Percentiles rank a stretch among this genome's conserved stretches.
phyloP scores from a whole-genome alignment of 371 early-diverging fungal species.

The Mucor lusitanicus region DNA sequence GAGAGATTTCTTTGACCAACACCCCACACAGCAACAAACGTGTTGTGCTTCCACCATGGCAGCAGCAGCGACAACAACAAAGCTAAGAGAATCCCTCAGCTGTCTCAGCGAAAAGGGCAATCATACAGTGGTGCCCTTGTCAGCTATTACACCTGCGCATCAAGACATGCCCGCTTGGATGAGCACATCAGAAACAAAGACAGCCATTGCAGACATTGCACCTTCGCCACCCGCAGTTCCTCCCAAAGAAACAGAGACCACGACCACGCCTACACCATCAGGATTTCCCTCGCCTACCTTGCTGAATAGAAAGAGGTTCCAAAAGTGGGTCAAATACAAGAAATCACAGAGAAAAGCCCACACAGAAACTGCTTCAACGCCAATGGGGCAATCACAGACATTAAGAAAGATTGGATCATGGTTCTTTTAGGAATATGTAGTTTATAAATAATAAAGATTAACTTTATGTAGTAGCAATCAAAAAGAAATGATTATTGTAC shows the following conservation, averaged over 20 bases:
- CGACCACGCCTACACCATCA: conserved; percentile 17
- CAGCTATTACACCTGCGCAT: background rate
- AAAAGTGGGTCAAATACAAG: conserved; percentile 21
- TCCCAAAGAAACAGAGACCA: conserved; percentile 12
- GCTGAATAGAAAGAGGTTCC: background rate
- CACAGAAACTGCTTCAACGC: conserved; percentile 13
- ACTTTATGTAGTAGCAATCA: no score
- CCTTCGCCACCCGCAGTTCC: conserved; percentile 10
- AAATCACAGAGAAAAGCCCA: conserved; percentile 1
- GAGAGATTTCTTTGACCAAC: background rate
- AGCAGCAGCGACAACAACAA: background rate
- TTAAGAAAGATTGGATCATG: conserved; percentile 16
- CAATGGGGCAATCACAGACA: conserved; percentile 11
- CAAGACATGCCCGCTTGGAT: conserved; percentile 10
- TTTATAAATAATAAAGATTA: no score
- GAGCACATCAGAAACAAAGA: conserved; percentile 15
- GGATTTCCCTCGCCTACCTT: conserved; percentile 10
- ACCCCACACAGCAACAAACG: background rate
- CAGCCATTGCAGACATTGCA: background rate
- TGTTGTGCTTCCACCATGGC: background rate
- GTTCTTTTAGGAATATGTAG: conserved; percentile 5
- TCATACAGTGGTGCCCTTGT: background rate
- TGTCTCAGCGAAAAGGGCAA: background rate
- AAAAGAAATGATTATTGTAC: background rate
- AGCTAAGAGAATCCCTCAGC: conserved; percentile 12